Conservation (phyloP, 306 rosid species). For the Trichosanthes truncata region DNA sequence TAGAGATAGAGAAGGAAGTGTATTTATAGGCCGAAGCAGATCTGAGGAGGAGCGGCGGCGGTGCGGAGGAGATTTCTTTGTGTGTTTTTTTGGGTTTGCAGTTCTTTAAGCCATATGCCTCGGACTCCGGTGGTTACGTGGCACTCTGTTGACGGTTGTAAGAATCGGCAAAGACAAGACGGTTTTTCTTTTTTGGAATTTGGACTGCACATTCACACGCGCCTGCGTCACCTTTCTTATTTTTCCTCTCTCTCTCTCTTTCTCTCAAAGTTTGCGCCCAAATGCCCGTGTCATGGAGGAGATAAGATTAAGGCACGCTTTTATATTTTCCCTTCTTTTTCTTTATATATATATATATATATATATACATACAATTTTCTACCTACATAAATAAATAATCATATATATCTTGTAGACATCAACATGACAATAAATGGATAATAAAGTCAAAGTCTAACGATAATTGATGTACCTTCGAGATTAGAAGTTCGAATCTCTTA, state of each 20-base stretch:
- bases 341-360: too few relatives aligned
- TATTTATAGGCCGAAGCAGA: slow-evolving; percentile 18
- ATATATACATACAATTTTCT: too few relatives aligned
- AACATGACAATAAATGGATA: too few relatives aligned
- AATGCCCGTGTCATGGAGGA: neutral
- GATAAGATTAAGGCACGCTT: neutral
- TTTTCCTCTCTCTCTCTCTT: neutral
- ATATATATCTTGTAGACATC: too few relatives aligned
- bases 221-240: neutral
- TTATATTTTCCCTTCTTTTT: too few relatives aligned
- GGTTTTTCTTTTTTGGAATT: slow-evolving; percentile 4
- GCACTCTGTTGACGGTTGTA: slow-evolving; percentile 23
- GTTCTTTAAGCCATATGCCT: slow-evolving; percentile 17
- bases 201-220: neutral
- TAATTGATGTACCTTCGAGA: too few relatives aligned
- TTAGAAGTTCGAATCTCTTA: too few relatives aligned
- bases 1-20: neutral
- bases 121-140: slow-evolving; percentile 36
- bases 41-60: slow-evolving; percentile 6
- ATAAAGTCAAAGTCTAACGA: too few relatives aligned
- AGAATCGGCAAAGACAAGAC: slow-evolving; percentile 29
- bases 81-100: slow-evolving; percentile 16
- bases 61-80: neutral
- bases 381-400: too few relatives aligned
- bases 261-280: neutral